Conservation (phyloP, 495 filamentous ascomycete species). For the Aspergillus taichungensis region DNA sequence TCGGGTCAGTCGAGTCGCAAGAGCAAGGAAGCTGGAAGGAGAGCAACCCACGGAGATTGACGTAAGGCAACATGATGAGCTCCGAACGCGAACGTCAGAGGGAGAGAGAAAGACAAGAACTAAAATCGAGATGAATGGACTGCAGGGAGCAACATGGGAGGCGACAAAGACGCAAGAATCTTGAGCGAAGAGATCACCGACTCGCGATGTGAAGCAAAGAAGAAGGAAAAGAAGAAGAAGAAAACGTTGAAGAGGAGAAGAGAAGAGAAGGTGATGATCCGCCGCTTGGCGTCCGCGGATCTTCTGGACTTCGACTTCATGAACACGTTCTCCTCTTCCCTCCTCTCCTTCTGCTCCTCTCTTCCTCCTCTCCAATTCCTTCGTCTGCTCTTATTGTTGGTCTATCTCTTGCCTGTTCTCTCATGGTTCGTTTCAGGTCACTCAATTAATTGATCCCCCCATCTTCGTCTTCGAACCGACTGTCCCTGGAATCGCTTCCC, state of each 20-base stretch:
- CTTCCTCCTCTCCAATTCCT: not conserved
- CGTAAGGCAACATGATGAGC: conserved; percentile 70
- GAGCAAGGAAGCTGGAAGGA: conserved; percentile 2
- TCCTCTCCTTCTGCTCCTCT: conserved; percentile 5
- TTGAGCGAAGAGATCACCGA: not conserved
- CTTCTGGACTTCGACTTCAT: not conserved
- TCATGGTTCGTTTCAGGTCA: not conserved
- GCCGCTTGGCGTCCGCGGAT: not conserved
- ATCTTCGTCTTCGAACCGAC: not conserved
- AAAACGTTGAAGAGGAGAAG: not conserved
- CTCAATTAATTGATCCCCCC: not conserved
- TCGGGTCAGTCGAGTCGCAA: conserved; percentile 10
- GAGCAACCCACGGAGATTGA: conserved; percentile 60
- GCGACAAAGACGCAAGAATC: no score
- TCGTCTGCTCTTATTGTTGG: not conserved
- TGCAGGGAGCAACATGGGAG: no score
- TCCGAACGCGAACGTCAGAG: conserved; percentile 49
- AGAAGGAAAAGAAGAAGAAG: conserved; percentile 6
- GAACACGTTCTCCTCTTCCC: not conserved
- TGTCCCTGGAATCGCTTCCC: not conserved
- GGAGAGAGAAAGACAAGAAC: conserved; percentile 14
- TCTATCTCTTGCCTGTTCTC: conserved; percentile 5
- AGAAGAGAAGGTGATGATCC: conserved; percentile 1
- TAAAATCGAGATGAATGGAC: not conserved
- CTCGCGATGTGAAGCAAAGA: not conserved